Base-by-base conservation (phyloP, 768 basidiomycete genomes). In the Clavaria fumosa region DNA sequence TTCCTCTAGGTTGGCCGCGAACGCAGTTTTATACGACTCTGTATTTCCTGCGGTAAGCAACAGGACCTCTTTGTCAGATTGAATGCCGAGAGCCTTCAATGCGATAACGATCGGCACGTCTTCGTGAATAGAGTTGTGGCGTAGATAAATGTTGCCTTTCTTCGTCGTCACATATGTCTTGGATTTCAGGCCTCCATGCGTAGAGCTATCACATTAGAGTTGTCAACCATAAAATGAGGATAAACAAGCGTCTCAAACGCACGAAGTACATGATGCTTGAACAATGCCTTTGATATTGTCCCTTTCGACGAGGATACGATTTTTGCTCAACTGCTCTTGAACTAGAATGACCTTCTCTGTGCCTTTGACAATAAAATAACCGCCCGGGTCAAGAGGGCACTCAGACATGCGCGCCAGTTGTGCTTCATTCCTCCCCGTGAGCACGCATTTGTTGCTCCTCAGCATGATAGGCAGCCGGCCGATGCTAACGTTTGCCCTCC, bases 281-380 rank as follows among this genome's bases (percentile, higher is more conserved):
- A 95, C 90, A 26, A 80, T 63, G 4, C 84, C 85, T 57, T 97
- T 96, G 28, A 76, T 76, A 15, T 69, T 59, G 57, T 97, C 95
- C 4, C 79, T 83, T 63, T 97, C 95, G 43, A 99, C 95, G 47
- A 99, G 96, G 53, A 99, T 99, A 28, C 95, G 74, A 57, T 99
- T 97, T 68, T 97, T 97, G 68, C 86, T 91, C 51, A 97, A 60
- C 60, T 99, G 95, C 54, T 97, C 95, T 56, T 99, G 95, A 5
- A 99, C 93, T 44, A 99, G 66, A 47, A 99, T 99, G 49, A 99
- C 95, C 61, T 97, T 99, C 60, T 99, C 93, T 30, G 93, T 99
- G 24, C 93, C 93, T 59, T 91, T 96, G 36, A 99, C 95, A 41
- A 99, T 81, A 56, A 99, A 99, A 55, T 97, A 97, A 3, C 95